phyloP scores from a whole-genome alignment of 352 stramenopile genomes.

The Phytophthora pisi region DNA sequence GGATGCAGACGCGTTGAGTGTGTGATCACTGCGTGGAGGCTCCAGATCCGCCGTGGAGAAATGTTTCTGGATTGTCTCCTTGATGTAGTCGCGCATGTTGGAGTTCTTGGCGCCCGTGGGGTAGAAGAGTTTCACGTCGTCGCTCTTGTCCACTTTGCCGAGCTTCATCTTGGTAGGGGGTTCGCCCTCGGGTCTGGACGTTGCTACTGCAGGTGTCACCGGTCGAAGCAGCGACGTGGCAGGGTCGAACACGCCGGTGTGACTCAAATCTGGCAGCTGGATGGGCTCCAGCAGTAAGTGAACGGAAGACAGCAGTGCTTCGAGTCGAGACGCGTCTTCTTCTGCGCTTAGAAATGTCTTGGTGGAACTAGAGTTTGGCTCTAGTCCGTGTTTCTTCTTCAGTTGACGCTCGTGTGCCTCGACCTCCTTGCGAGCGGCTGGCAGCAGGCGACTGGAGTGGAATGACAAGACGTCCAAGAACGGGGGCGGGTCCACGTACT shows the following conservation, averaged over 20 bases:
- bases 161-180: constrained; percentile 29
- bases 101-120: constrained; percentile 70
- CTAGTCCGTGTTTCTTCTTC: constrained; percentile 6
- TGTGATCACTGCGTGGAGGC: neutral
- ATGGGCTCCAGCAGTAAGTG: constrained; percentile 69
- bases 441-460: constrained; percentile 61
- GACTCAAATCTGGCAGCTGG: constrained; percentile 59
- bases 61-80: constrained; percentile 62
- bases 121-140: constrained; percentile 70
- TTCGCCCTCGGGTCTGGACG: constrained; percentile 6
- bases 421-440: constrained; percentile 42
- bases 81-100: constrained; percentile 76
- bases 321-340: constrained; percentile 26
- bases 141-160: constrained; percentile 38
- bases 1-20: constrained; percentile 27
- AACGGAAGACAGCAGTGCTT: constrained; percentile 44
- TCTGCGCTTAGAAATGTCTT: constrained; percentile 7
- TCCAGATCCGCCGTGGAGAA: constrained; percentile 20
- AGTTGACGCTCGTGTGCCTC: constrained; percentile 19
- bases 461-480: constrained; percentile 73
- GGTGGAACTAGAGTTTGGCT: neutral
- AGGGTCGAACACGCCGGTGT: constrained; percentile 52
- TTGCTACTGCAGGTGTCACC: constrained; percentile 15
- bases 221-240: constrained; percentile 20
- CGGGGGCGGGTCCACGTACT: constrained; percentile 34